Evolutionary conservation across 2,329 filamentous ascomycete genomes (phyloP).

Genomic region (Thermochaetoides dissita): DNA sequence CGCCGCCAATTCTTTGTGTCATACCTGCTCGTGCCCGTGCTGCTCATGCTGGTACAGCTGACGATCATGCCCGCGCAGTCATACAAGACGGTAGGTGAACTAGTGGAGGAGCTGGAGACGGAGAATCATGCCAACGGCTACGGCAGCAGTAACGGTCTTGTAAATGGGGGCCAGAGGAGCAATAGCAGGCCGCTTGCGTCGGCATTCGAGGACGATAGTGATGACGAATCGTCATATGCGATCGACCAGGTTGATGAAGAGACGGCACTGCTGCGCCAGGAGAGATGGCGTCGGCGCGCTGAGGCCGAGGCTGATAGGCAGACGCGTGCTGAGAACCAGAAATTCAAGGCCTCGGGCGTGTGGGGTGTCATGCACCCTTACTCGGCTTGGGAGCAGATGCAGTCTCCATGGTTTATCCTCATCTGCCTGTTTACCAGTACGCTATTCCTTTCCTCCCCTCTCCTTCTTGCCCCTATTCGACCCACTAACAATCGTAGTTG

Average conservation of each 20-base stretch:
- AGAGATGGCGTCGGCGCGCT: conserved; percentile 46
- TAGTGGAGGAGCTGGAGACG: conserved; percentile 56
- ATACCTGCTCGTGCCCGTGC: conserved; percentile 56
- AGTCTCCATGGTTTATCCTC: conserved; percentile 70
- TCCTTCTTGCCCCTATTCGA: not conserved
- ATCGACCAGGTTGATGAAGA: conserved; percentile 45
- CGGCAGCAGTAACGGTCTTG: too few relatives aligned
- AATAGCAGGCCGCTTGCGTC: conserved; percentile 15
- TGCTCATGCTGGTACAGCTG: conserved; percentile 54
- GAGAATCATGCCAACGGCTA: conserved; percentile 15
- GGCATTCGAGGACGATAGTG: conserved; percentile 19
- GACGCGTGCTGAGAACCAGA: conserved; percentile 51
- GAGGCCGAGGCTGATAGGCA: conserved; percentile 46
- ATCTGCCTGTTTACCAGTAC: conserved; percentile 65
- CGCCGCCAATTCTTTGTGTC: conserved; percentile 55
- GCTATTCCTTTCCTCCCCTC: conserved; percentile 1
- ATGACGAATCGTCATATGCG: not conserved
- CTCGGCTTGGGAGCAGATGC: conserved; percentile 58
- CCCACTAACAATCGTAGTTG: conserved; percentile 22
- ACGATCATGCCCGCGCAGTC: conserved; percentile 59
- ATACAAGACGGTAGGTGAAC: conserved; percentile 75
- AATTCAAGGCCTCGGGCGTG: conserved; percentile 59
- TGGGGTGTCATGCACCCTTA: conserved; percentile 74
- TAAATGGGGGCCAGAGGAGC: too few relatives aligned
- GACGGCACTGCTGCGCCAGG: conserved; percentile 38